A percentile compares a stretch with the other conserved stretches of the same genome.
Evolutionary conservation across 192 early-diverging fungal species (phyloP).

Genomic region (Coemansia sp.): DNA sequence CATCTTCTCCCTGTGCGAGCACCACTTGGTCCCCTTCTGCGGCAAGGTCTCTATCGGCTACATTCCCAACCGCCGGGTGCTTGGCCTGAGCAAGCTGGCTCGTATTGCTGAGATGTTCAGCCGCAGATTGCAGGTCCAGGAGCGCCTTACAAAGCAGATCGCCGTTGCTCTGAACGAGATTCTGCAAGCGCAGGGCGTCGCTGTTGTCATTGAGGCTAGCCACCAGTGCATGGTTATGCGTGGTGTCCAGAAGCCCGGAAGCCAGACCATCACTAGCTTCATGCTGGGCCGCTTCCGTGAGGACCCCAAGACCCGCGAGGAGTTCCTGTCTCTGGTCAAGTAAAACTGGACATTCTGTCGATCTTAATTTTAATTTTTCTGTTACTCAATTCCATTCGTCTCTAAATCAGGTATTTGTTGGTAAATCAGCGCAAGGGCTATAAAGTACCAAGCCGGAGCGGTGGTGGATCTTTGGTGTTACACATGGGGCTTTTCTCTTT

Average conservation of each 20-base stretch:
- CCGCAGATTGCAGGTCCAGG: slow-evolving; percentile 94
- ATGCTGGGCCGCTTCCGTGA: slow-evolving; percentile 94
- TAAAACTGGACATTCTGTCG: not conserved
- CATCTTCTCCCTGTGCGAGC: slow-evolving; percentile 95
- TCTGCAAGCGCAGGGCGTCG: slow-evolving; percentile 92
- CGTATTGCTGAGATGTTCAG: slow-evolving; percentile 98
- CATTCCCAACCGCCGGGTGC: slow-evolving; percentile 90
- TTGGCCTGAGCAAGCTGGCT: slow-evolving; percentile 95
- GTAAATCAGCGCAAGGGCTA: not conserved
- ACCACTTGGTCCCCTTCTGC: slow-evolving; percentile 97
- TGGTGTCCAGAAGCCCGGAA: slow-evolving; percentile 96
- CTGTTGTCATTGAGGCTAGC: slow-evolving; percentile 94
- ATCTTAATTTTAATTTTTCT: not conserved
- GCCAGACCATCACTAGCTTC: slow-evolving; percentile 87
- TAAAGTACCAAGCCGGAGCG: too few species aligned
- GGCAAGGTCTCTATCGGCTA: slow-evolving; percentile 98
- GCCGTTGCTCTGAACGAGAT: slow-evolving; percentile 87
- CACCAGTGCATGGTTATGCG: slow-evolving; percentile 99
- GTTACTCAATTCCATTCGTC: not conserved
- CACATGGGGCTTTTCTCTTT: not conserved
- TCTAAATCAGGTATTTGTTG: not conserved
- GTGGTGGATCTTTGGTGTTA: not conserved
- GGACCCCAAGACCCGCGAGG: slow-evolving; percentile 90
- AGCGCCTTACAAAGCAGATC: slow-evolving; percentile 97
- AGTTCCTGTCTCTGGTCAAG: slow-evolving; percentile 84